Evolutionary conservation across 2,329 filamentous ascomycete species (phyloP).

Genomic region (Diaporthe caulivora): DNA sequence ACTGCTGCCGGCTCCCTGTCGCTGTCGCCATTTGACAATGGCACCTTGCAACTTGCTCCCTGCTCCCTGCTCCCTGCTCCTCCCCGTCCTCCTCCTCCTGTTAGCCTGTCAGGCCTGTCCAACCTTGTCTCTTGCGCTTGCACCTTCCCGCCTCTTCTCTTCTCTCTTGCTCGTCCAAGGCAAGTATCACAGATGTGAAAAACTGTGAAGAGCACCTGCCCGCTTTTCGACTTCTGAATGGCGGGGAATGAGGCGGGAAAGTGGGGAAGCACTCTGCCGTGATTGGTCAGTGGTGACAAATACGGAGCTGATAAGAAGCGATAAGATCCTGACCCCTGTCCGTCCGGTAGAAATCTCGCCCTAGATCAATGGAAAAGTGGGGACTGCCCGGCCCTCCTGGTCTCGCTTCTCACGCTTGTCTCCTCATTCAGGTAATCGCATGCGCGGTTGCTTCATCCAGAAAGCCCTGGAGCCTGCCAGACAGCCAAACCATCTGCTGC

Average conservation of each 20-base stretch:
- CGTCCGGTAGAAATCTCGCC: constrained; percentile 17
- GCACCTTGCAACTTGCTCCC: neutral
- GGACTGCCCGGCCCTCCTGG: neutral
- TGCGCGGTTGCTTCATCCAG: constrained; percentile 6
- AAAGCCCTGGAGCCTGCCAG: neutral
- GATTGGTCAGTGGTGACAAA: constrained; percentile 16
- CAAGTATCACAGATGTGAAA: constrained; percentile 14
- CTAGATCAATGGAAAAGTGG: neutral
- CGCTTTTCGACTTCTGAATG: constrained; percentile 34
- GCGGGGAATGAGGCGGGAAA: constrained; percentile 33
- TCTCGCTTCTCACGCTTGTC: constrained; percentile 4
- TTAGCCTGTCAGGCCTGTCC: neutral
- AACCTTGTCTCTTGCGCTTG: constrained; percentile 14
- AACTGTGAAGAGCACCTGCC: constrained; percentile 36
- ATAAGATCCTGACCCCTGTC: constrained; percentile 22
- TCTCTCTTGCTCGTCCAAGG: constrained; percentile 16
- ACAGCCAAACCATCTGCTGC: neutral
- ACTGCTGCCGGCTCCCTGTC: neutral
- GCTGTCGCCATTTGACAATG: neutral
- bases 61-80: neutral
- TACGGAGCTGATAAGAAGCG: constrained; percentile 32
- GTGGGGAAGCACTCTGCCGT: constrained; percentile 1
- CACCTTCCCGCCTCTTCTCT: constrained; percentile 8
- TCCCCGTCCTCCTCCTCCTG: too few relatives aligned
- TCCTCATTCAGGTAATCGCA: constrained; percentile 5